Base-by-base conservation (phyloP, 1,284 basidiomycete genomes). In the Cryptococcus depauperatus region DNA sequence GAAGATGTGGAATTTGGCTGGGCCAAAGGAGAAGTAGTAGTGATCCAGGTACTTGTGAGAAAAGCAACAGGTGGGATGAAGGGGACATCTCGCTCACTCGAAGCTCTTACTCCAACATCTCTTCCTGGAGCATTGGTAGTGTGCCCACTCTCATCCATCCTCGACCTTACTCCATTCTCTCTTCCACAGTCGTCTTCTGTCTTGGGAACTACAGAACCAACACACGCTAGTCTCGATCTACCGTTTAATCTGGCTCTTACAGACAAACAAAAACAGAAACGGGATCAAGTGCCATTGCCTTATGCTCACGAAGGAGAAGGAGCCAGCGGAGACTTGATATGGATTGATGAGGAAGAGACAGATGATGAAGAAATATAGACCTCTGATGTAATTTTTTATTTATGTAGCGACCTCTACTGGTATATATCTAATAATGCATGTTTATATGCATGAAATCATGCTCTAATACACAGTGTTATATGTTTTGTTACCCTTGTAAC, bases 231-330 rank as follows among this genome's bases (percentile, higher is more conserved):
- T 54, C 68, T 85, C 34, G 54, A 64, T 34, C 46, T 69, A 22
- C 62, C 87, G 0, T 95, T 95, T 76, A 92, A 92, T 64, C 76
- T 95, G 22, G 78, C 73, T 47, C 77, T 93, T 42, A 92, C 88
- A n/a, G 75, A 79, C 13, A 77, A 82, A n/a, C 90, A 95, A 64
- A 81, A 83, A 59, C 76, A 78, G 50, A 82, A 83, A 13, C 77
- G 86, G 42, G 81, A 85, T 1, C 76, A 79, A 41, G 88, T 93
- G 1, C 84, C 85, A 10, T 69, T 93, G 28, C 90, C 90, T 5
- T 93, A 92, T 61, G 84, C 77, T 4, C 87, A 90, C 57, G 79
- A 85, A 73, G 84, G 85, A 77, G 65, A 64, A 66, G 59, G 65
- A 2, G 59, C 58, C 4, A 56, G 50, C 19, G 53, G 39, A 57